These are phyloP conservation scores for Collybiopsis luxurians DNA, from an alignment of 768 basidiomycete species.

Conservation along the genomic window DNA sequence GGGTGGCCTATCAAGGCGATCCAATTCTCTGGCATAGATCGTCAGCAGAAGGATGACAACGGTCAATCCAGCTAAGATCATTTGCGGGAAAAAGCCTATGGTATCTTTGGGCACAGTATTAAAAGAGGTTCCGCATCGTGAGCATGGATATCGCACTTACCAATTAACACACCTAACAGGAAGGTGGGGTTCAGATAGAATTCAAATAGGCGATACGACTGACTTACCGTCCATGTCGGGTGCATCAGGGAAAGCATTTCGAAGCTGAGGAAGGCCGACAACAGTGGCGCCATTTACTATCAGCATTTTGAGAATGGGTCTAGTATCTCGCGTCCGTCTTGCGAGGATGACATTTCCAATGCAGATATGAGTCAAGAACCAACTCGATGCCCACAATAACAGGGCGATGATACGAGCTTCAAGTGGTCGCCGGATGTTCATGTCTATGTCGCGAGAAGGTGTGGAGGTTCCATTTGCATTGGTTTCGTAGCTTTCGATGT, in stretches of 20 bases:
- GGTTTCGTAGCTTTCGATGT: slow-evolving; percentile 34
- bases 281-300: slow-evolving; percentile 38
- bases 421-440: slow-evolving; percentile 42
- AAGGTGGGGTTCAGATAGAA: neutral
- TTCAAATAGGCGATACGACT: neutral
- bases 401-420: slow-evolving; percentile 43
- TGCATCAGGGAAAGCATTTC: slow-evolving; percentile 56
- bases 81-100: slow-evolving; percentile 60
- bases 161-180: slow-evolving; percentile 42
- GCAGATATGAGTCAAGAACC: slow-evolving; percentile 54
- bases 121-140: too few relatives aligned
- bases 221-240: slow-evolving; percentile 45
- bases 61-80: slow-evolving; percentile 43
- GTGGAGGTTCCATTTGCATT: slow-evolving; percentile 13
- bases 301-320: slow-evolving; percentile 34
- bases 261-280: slow-evolving; percentile 45
- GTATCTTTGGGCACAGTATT: slow-evolving; percentile 39
- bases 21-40: slow-evolving; percentile 40
- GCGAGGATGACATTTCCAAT: slow-evolving; percentile 45
- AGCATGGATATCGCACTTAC: too few relatives aligned
- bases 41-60: slow-evolving; percentile 40
- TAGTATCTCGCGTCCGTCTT: slow-evolving; percentile 28
- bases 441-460: slow-evolving; percentile 41
- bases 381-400: slow-evolving; percentile 44
- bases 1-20: slow-evolving; percentile 12